These are phyloP conservation scores for Termitomyces sp. DNA, from an alignment of 768 basidiomycete species.

Conservation along the genomic window DNA sequence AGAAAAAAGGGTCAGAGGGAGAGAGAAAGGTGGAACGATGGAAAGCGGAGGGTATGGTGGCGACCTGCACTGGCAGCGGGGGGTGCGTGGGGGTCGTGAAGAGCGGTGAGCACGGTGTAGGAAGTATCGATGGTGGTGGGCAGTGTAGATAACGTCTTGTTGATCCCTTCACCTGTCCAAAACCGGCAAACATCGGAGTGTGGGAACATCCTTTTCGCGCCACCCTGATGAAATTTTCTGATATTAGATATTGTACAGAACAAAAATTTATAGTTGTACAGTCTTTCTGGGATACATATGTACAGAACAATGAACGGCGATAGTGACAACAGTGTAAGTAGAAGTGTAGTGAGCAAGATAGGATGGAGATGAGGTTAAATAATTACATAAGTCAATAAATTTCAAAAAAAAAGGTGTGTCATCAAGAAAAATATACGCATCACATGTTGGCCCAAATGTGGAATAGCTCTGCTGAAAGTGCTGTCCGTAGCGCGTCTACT, in stretches of 20 bases:
- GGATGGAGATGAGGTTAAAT: not conserved
- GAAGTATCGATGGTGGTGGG: conserved; percentile 45
- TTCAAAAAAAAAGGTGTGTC: not conserved
- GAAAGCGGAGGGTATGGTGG: conserved; percentile 5
- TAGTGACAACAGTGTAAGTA: not conserved
- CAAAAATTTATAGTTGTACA: not conserved
- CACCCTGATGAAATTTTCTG: conserved; percentile 13
- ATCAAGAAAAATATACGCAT: not conserved
- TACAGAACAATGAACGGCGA: not conserved
- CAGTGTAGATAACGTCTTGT: conserved; percentile 41
- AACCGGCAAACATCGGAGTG: conserved; percentile 41
- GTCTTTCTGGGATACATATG: not conserved
- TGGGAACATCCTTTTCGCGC: conserved; percentile 30
- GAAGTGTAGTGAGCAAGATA: not conserved
- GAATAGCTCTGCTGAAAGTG: too few species aligned
- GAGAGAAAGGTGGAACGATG: not conserved
- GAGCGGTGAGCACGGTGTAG: conserved; percentile 8
- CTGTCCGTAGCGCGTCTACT: not conserved
- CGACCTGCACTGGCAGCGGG: conserved; percentile 13
- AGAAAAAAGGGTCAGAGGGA: conserved; percentile 14
- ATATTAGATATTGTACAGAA: not conserved
- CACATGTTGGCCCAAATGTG: not conserved
- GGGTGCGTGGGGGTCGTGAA: conserved; percentile 12
- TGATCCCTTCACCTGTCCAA: conserved; percentile 28
- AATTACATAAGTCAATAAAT: not conserved